phyloP scores from a whole-genome alignment of 2,329 filamentous ascomycete species.

The Alternaria solani region DNA sequence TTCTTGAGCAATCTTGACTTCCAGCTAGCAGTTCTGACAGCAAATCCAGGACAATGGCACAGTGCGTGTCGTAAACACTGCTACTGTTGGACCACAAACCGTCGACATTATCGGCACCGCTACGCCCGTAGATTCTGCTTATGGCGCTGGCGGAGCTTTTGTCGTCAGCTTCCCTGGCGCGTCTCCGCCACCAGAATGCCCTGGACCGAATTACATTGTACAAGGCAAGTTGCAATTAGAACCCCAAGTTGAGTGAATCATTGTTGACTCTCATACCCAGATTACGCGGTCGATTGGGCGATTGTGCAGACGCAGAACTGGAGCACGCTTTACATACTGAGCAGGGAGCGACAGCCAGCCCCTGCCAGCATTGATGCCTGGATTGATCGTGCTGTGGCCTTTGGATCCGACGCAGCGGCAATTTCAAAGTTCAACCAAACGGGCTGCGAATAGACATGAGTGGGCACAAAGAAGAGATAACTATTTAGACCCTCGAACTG shows the following conservation, averaged over 20 bases:
- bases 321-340: slow-evolving; percentile 40
- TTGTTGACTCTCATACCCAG: slow-evolving; percentile 17
- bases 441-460: slow-evolving; percentile 14
- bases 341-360: slow-evolving; percentile 32
- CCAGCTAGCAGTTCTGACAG: not conserved
- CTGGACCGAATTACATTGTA: slow-evolving; percentile 43
- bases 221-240: slow-evolving; percentile 24
- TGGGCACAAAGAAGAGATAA: not conserved
- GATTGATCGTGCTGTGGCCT: slow-evolving; percentile 10
- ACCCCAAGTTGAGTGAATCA: too few species aligned
- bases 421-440: slow-evolving; percentile 32
- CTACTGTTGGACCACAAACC: slow-evolving; percentile 21
- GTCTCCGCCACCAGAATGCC: slow-evolving; percentile 22
- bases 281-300: slow-evolving; percentile 36
- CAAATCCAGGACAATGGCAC: slow-evolving; percentile 29
- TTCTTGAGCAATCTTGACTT: not conserved
- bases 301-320: slow-evolving; percentile 43
- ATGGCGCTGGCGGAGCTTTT: slow-evolving; percentile 34
- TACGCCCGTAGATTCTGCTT: slow-evolving; percentile 29
- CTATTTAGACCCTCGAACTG: not conserved
- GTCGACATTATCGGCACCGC: slow-evolving; percentile 34
- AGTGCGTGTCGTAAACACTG: slow-evolving; percentile 35
- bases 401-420: slow-evolving; percentile 27
- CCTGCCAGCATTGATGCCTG: slow-evolving; percentile 32
- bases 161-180: slow-evolving; percentile 35